Percentiles rank a stretch among this genome's conserved stretches.
Evolutionary conservation across 208 protist species (phyloP).

Genomic region (Herpetomonas tarakana): DNA sequence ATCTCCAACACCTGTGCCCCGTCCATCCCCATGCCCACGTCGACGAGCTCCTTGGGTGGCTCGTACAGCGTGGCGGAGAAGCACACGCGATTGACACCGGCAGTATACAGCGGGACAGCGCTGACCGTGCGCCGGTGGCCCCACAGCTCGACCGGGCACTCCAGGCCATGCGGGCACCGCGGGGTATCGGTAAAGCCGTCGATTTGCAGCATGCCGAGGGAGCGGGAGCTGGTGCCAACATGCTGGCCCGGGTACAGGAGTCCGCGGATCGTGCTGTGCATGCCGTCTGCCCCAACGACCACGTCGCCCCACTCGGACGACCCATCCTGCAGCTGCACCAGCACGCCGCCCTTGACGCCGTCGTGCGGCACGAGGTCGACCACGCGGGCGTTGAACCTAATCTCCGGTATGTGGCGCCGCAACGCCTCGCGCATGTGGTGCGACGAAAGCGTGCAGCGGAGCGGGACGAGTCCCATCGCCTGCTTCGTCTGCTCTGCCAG

Average conservation of each 20-base stretch:
- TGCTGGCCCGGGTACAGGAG: slow-evolving; percentile 81
- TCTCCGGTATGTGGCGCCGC: slow-evolving; percentile 59
- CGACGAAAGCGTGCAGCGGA: slow-evolving; percentile 67
- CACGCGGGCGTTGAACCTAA: slow-evolving; percentile 66
- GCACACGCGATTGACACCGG: slow-evolving; percentile 43
- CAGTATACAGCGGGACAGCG: slow-evolving; percentile 37
- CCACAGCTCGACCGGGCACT: slow-evolving; percentile 68
- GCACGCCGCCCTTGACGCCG: slow-evolving; percentile 79
- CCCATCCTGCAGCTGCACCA: slow-evolving; percentile 71
- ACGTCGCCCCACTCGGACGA: slow-evolving; percentile 86
- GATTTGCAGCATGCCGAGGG: slow-evolving; percentile 76
- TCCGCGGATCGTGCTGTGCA: slow-evolving; percentile 73
- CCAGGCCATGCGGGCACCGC: slow-evolving; percentile 32
- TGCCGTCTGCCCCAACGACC: slow-evolving; percentile 86
- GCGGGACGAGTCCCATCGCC: slow-evolving; percentile 70
- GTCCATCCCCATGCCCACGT: slow-evolving; percentile 33
- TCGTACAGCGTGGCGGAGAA: slow-evolving; percentile 76
- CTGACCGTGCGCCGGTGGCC: slow-evolving; percentile 35
- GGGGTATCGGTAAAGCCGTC: slow-evolving; percentile 58
- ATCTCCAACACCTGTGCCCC: slow-evolving; percentile 42
- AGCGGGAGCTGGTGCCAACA: slow-evolving; percentile 55
- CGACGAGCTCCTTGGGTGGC: slow-evolving; percentile 47
- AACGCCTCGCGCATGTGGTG: slow-evolving; percentile 52
- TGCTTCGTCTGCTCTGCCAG: slow-evolving; percentile 52
- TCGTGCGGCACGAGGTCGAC: slow-evolving; percentile 82